phyloP scores from a whole-genome alignment of 768 basidiomycete species.

The Leccinum incarnatum region DNA sequence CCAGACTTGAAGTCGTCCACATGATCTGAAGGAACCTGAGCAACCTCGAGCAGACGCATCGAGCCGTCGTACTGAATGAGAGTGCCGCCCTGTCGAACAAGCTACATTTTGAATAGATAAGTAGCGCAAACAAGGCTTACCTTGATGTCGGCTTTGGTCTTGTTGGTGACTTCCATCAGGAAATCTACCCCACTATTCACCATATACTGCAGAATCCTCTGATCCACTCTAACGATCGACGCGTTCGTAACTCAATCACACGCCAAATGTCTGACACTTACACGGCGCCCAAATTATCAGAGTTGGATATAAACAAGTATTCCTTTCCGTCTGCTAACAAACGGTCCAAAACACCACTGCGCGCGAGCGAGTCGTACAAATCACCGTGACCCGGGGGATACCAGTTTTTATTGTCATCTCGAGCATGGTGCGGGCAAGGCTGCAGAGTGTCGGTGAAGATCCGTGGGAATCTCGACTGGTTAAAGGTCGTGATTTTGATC shows the following conservation, averaged over 20 bases:
- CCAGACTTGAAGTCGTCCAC: slow-evolving; percentile 29
- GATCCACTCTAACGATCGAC: slow-evolving; percentile 57
- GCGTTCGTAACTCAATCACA: slow-evolving; percentile 5
- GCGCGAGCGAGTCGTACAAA: slow-evolving; percentile 87
- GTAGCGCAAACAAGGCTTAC: slow-evolving; percentile 17
- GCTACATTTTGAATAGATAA: neutral
- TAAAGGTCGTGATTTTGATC: slow-evolving; percentile 88
- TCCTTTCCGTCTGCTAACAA: slow-evolving; percentile 90
- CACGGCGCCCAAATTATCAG: slow-evolving; percentile 94
- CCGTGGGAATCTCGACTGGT: slow-evolving; percentile 92
- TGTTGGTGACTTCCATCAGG: slow-evolving; percentile 95
- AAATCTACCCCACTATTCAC: slow-evolving; percentile 79
- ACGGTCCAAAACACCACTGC: slow-evolving; percentile 89
- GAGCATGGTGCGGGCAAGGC: slow-evolving; percentile 73
- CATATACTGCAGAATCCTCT: slow-evolving; percentile 85
- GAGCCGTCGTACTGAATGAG: slow-evolving; percentile 77
- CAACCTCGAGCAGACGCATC: slow-evolving; percentile 9
- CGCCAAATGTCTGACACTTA: slow-evolving; percentile 36
- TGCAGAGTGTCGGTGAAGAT: slow-evolving; percentile 88
- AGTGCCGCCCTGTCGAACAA: slow-evolving; percentile 62
- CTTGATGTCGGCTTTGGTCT: slow-evolving; percentile 85
- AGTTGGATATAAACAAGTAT: slow-evolving; percentile 97
- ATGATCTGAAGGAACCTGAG: slow-evolving; percentile 8
- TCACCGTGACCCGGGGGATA: slow-evolving; percentile 98
- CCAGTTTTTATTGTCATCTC: slow-evolving; percentile 89